These are phyloP conservation scores for Wickerhamiella hasegawae DNA, from an alignment of 805 yeast genomes.

Conservation along the genomic window DNA sequence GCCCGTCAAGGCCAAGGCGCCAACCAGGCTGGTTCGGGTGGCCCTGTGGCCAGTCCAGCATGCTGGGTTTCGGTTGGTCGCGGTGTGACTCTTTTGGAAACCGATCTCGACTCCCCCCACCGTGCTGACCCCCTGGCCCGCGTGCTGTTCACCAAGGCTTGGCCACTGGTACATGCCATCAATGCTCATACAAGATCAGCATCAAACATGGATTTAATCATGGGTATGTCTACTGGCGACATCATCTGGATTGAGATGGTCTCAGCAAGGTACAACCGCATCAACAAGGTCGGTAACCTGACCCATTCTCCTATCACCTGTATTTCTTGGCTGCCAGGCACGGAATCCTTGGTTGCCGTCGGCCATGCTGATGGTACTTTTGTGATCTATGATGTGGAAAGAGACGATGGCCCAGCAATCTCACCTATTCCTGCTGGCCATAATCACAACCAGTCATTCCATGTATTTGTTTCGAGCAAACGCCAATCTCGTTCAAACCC, in stretches of 20 bases:
- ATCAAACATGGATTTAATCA: slow-evolving; percentile 30
- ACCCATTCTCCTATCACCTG: slow-evolving; percentile 30
- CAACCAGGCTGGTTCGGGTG: not conserved
- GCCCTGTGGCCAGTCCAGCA: slow-evolving; percentile 13
- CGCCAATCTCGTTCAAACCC: slow-evolving; percentile 21
- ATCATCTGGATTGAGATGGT: slow-evolving; percentile 43
- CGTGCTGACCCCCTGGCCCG: slow-evolving; percentile 23
- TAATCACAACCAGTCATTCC: slow-evolving; percentile 4
- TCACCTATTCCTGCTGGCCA: slow-evolving; percentile 11
- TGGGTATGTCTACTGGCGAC: slow-evolving; percentile 58
- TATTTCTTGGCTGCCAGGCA: slow-evolving; percentile 31
- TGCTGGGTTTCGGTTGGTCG: slow-evolving; percentile 22
- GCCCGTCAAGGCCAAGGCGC: not conserved
- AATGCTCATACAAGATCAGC: slow-evolving; percentile 19
- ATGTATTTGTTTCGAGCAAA: slow-evolving; percentile 7
- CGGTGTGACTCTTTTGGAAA: slow-evolving; percentile 21
- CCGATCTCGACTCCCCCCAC: slow-evolving; percentile 16
- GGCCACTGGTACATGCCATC: slow-evolving; percentile 24
- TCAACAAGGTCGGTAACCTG: slow-evolving; percentile 34
- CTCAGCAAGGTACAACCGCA: slow-evolving; percentile 31
- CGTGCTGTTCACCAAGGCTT: slow-evolving; percentile 24
- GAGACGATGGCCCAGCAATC: slow-evolving; percentile 26
- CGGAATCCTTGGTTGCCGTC: slow-evolving; percentile 32
- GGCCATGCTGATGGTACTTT: slow-evolving; percentile 53
- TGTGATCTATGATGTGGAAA: slow-evolving; percentile 32